Percentiles rank a stretch among this genome's conserved stretches.
Evolutionary conservation across 441 rosid genomes (phyloP).

Genomic region (Populus hybrid): DNA sequence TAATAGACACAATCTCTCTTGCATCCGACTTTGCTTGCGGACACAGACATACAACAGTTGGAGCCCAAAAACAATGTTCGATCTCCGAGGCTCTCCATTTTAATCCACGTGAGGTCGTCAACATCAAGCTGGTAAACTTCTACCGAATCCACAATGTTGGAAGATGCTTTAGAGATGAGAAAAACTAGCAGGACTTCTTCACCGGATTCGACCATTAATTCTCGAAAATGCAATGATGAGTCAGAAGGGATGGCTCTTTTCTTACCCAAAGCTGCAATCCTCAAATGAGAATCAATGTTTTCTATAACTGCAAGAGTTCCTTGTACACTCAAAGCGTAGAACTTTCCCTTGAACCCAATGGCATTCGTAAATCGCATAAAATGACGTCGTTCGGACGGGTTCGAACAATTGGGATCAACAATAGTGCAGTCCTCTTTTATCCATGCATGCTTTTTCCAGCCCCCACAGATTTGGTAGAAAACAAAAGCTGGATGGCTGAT

Average conservation of each 20-base stretch:
- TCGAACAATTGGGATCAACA: constrained; percentile 2
- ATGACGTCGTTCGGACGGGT: not conserved
- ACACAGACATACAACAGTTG: too few species aligned
- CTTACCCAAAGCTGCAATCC: too few species aligned
- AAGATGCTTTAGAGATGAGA: constrained; percentile 12
- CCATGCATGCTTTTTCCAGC: not conserved
- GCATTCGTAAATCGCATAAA: constrained; percentile 2
- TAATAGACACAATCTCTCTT: constrained; percentile 24
- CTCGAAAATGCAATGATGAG: constrained; percentile 8
- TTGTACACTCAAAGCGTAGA: constrained; percentile 25
- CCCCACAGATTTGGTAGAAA: not conserved
- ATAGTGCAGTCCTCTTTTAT: not conserved
- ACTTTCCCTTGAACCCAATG: not conserved
- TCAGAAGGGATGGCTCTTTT: constrained; percentile 11
- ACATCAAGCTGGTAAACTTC: constrained; percentile 15
- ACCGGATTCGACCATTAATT: constrained; percentile 21
- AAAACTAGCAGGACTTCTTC: constrained; percentile 19
- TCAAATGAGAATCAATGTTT: not conserved
- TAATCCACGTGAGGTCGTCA: not conserved
- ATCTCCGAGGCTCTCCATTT: too few species aligned
- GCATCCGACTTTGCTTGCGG: constrained; percentile 17
- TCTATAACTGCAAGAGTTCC: constrained; percentile 27
- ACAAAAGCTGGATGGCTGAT: constrained; percentile 7
- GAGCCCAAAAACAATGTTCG: too few species aligned
- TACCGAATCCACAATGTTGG: constrained; percentile 14